These are phyloP conservation scores for Ceratobasidium sp. DNA, from an alignment of 1,284 basidiomycete genomes.

Conservation along the genomic window DNA sequence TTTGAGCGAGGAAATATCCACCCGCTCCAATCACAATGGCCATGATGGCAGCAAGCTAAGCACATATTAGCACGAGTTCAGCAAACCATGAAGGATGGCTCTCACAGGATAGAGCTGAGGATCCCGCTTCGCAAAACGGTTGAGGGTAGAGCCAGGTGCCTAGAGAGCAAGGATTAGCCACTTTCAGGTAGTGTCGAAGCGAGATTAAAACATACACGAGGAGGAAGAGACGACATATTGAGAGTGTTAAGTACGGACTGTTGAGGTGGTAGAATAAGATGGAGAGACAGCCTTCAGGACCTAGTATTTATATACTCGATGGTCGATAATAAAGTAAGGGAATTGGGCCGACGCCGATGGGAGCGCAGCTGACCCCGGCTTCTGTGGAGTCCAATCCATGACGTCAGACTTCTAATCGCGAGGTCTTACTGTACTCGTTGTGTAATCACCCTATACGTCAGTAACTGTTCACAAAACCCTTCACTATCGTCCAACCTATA, in stretches of 20 bases:
- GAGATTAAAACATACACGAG: conserved; percentile 25
- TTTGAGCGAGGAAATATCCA: conserved; percentile 42
- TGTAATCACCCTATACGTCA: conserved; percentile 12
- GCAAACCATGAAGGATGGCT: not conserved
- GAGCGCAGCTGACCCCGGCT: conserved; percentile 29
- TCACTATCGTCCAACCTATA: not conserved
- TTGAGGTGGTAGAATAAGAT: conserved; percentile 1
- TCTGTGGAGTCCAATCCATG: conserved; percentile 22
- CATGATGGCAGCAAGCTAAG: conserved; percentile 43
- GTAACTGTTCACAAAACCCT: too few relatives aligned
- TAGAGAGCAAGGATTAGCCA: conserved; percentile 6
- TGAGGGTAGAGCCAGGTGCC: conserved; percentile 36
- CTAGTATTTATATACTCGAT: conserved; percentile 17
- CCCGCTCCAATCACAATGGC: conserved; percentile 27
- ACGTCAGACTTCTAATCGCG: conserved; percentile 25
- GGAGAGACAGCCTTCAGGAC: not conserved
- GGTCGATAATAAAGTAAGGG: not conserved
- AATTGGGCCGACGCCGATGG: conserved; percentile 3
- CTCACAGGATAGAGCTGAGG: conserved; percentile 47
- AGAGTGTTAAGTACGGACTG: not conserved
- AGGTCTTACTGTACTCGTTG: not conserved
- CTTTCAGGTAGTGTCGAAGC: not conserved
- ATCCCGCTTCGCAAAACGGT: conserved; percentile 48
- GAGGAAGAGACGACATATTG: conserved; percentile 39
- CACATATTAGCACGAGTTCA: not conserved